A percentile compares a stretch with the other conserved stretches of the same genome.
Conservation (phyloP, 2,329 filamentous ascomycete species). For the Byssothecium circinans region DNA sequence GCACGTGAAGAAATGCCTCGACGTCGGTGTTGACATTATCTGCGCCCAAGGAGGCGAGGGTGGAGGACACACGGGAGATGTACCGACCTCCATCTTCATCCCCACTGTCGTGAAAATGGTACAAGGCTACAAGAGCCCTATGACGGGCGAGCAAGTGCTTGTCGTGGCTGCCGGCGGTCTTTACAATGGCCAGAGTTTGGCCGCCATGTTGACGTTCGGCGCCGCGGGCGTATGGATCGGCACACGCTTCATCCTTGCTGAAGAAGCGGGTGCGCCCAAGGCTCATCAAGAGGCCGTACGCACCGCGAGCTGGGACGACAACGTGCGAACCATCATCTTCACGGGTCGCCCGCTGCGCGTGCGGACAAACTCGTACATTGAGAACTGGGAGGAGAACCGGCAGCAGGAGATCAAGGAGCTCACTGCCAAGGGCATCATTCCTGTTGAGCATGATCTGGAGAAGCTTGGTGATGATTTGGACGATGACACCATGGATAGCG, state of each 20-base stretch:
- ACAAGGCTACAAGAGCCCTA: constrained; percentile 78
- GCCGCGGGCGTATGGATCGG: constrained; percentile 94
- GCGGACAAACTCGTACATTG: constrained; percentile 89
- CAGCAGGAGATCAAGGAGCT: constrained; percentile 88
- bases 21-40: constrained; percentile 88
- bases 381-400: constrained; percentile 95
- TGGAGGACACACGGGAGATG: constrained; percentile 92
- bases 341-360: constrained; percentile 94
- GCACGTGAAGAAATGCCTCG: constrained; percentile 95
- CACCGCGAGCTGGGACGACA: constrained; percentile 92
- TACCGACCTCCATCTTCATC: constrained; percentile 89
- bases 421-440: constrained; percentile 84
- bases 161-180: constrained; percentile 93
- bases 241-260: constrained; percentile 89
- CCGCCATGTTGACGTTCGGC: constrained; percentile 88
- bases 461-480: constrained; percentile 66
- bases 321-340: constrained; percentile 96
- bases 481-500: constrained; percentile 89
- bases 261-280: constrained; percentile 92
- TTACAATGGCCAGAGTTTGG: constrained; percentile 87
- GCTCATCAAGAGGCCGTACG: constrained; percentile 94
- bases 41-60: constrained; percentile 98
- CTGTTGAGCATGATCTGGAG: constrained; percentile 93
- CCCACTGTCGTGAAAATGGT: constrained; percentile 84
- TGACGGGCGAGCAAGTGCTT: constrained; percentile 85